A percentile compares a stretch with the other conserved stretches of the same genome.
phyloP scores from a whole-genome alignment of 2,329 filamentous ascomycete genomes.

The Alternaria novae-zelandiae region DNA sequence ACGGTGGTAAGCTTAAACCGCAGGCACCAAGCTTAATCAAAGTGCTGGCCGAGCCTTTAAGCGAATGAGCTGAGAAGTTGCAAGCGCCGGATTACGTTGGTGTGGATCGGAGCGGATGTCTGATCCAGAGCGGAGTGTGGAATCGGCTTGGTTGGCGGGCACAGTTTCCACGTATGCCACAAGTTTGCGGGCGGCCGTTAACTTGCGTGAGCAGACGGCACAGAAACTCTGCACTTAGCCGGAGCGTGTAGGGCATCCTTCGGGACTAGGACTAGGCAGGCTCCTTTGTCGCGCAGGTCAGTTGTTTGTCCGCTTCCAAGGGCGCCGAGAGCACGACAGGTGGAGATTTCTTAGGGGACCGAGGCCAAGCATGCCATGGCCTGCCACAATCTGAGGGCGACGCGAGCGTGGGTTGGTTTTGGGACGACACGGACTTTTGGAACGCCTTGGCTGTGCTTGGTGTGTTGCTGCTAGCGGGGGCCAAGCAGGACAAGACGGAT shows the following conservation, averaged over 20 bases:
- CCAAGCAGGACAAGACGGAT: constrained; percentile 38
- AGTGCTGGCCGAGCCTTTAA: constrained; percentile 27
- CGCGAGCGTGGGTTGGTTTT: constrained; percentile 6
- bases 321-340: constrained; percentile 8
- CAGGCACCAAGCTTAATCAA: constrained; percentile 40
- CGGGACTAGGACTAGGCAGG: background rate
- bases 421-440: constrained; percentile 18
- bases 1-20: constrained; percentile 45
- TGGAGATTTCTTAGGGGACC: constrained; percentile 25
- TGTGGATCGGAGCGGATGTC: constrained; percentile 41
- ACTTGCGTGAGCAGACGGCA: background rate
- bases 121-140: constrained; percentile 25
- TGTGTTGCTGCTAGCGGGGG: constrained; percentile 17
- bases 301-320: constrained; percentile 1
- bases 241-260: background rate
- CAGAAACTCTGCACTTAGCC: background rate
- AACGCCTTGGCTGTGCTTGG: constrained; percentile 30
- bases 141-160: constrained; percentile 9
- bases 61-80: constrained; percentile 29
- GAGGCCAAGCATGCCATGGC: constrained; percentile 24
- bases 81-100: constrained; percentile 34
- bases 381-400: constrained; percentile 5
- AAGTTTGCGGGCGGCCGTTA: constrained; percentile 7
- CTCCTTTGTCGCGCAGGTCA: background rate
- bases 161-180: constrained; percentile 23